Evolutionary conservation across 169 alveolate species (phyloP).

Genomic region (Eimeria maxima): DNA sequence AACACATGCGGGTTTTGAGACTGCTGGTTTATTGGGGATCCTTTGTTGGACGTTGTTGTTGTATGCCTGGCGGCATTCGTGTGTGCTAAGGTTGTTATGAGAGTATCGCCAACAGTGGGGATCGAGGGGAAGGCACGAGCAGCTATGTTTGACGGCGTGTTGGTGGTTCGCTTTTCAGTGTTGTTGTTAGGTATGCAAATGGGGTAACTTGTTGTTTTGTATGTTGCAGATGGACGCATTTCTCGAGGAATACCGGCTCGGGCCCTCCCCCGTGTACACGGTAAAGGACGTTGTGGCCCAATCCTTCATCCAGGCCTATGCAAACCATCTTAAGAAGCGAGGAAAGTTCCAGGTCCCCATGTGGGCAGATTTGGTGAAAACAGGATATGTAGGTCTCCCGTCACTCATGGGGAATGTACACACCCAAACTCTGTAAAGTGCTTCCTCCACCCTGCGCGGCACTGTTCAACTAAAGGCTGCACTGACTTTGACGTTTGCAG

Average conservation of each 20-base stretch:
- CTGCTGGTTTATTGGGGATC: too few species aligned
- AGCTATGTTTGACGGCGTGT: background rate
- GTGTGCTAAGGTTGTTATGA: background rate
- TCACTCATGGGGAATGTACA: background rate
- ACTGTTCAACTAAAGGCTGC: background rate
- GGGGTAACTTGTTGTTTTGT: background rate
- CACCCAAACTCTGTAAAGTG: background rate
- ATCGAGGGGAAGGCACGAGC: background rate
- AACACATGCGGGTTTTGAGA: too few species aligned
- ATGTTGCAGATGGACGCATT: conserved; percentile 68
- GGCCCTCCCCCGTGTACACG: conserved; percentile 84
- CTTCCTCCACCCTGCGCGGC: background rate
- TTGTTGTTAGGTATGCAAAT: background rate
- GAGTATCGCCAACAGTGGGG: background rate
- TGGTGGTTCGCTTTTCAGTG: background rate
- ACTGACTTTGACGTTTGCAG: background rate
- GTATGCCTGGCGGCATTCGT: background rate
- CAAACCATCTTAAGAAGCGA: conserved; percentile 96
- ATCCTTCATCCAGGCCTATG: conserved; percentile 96
- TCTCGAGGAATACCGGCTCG: conserved; percentile 66
- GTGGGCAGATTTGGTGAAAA: conserved; percentile 97
- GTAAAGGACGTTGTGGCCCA: conserved; percentile 98
- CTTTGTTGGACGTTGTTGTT: too few species aligned
- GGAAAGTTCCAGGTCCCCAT: conserved; percentile 97
- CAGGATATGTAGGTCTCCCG: conserved; percentile 90